Percentiles rank a stretch among this genome's conserved stretches.
Conservation (phyloP, 305 asterid species). For the Fraxinus floribunda region DNA sequence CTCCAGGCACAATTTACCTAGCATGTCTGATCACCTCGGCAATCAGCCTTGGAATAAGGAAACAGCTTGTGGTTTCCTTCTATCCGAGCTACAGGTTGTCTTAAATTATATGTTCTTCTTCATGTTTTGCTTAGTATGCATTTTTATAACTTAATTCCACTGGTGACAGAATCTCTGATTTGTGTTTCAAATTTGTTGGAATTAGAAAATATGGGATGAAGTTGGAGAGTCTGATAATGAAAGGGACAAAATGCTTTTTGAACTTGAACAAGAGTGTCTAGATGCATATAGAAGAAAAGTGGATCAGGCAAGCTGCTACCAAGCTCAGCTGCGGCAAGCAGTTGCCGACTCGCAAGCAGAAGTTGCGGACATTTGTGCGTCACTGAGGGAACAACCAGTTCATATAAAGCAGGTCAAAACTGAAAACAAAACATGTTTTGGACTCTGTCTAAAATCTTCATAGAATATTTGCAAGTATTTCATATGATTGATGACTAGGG, state of each 20-base stretch:
- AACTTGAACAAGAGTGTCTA: slow-evolving; percentile 87
- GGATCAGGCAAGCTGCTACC: slow-evolving; percentile 61
- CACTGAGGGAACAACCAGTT: slow-evolving; percentile 62
- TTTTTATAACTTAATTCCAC: background rate
- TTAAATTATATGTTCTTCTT: background rate
- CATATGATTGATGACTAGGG: background rate
- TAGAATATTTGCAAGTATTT: background rate
- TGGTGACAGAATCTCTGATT: slow-evolving; percentile 10
- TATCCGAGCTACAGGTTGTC: slow-evolving; percentile 76
- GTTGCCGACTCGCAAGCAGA: slow-evolving; percentile 79
- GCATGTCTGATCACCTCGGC: slow-evolving; percentile 15
- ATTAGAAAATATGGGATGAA: slow-evolving; percentile 92
- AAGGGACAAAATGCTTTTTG: slow-evolving; percentile 75
- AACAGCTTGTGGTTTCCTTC: slow-evolving; percentile 65
- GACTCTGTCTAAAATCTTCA: background rate
- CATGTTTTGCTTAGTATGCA: background rate
- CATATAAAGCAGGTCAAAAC: slow-evolving; percentile 52
- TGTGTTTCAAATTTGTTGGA: slow-evolving; percentile 17
- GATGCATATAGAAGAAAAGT: slow-evolving; percentile 80
- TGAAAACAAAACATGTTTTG: background rate
- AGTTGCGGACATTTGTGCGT: slow-evolving; percentile 58
- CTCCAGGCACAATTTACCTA: slow-evolving; percentile 21
- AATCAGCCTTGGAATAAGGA: slow-evolving; percentile 47
- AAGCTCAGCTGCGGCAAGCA: slow-evolving; percentile 73
- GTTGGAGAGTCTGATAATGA: slow-evolving; percentile 71